phyloP scores from a whole-genome alignment of 2,329 filamentous ascomycete genomes.

The Ambrosiella cleistominuta region DNA sequence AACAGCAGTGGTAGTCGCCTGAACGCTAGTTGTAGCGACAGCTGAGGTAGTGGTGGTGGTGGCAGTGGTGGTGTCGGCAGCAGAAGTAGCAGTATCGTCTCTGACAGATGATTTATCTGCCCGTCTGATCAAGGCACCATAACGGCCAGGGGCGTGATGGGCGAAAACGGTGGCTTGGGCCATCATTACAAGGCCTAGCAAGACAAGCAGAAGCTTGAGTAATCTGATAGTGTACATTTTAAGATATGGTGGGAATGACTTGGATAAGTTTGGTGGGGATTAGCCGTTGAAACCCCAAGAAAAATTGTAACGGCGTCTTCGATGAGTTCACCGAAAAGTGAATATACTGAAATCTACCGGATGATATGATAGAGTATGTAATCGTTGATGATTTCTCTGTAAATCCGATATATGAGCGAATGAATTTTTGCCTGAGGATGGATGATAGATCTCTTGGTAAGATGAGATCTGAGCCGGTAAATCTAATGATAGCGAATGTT shows the following conservation, averaged over 20 bases:
- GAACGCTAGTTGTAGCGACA: neutral
- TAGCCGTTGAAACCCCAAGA: too few species aligned
- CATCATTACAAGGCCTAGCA: slow-evolving; percentile 28
- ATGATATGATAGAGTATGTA: too few species aligned
- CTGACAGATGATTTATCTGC: neutral
- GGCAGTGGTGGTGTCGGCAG: neutral
- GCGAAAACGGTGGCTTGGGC: slow-evolving; percentile 26
- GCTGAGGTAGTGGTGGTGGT: neutral
- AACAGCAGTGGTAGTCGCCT: neutral
- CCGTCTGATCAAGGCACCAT: slow-evolving; percentile 8
- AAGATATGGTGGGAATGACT: neutral
- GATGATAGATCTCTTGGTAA: too few species aligned
- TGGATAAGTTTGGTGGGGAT: too few species aligned
- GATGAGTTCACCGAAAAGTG: too few species aligned
- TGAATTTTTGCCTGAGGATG: too few species aligned
- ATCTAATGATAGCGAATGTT: neutral
- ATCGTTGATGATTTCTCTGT: too few species aligned
- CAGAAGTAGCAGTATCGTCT: neutral
- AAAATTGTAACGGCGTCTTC: too few species aligned
- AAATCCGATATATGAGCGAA: too few species aligned
- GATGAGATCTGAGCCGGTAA: too few species aligned
- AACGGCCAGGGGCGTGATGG: slow-evolving; percentile 9
- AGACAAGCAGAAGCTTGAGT: slow-evolving; percentile 30
- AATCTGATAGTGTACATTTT: slow-evolving; percentile 31
- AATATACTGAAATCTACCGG: too few species aligned